phyloP scores from a whole-genome alignment of 768 basidiomycete species.

The Coprinopsis sp. region DNA sequence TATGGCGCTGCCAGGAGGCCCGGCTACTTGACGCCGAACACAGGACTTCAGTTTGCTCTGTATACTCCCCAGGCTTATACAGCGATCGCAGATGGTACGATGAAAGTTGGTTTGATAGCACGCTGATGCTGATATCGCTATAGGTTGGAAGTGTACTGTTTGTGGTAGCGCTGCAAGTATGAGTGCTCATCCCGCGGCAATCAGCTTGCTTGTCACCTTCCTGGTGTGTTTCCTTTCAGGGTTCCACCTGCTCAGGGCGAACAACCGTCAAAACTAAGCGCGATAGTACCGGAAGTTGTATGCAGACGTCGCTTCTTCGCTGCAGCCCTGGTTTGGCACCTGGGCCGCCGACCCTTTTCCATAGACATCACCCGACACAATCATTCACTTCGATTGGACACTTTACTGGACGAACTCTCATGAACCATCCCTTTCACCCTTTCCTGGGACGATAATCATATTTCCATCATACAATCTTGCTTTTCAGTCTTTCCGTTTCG shows the following conservation, averaged over 20 bases:
- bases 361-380: too few species aligned
- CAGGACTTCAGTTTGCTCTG: conserved; percentile 72
- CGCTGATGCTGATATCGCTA: background rate
- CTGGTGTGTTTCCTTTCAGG: conserved; percentile 67
- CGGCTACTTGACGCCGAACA: conserved; percentile 68
- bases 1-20: conserved; percentile 50
- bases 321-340: too few species aligned
- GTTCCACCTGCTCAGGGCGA: conserved; percentile 39
- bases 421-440: too few species aligned
- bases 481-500: too few species aligned
- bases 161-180: conserved; percentile 40
- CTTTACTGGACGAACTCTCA: too few species aligned
- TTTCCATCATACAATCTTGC: too few species aligned
- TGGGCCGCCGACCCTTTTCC: too few species aligned
- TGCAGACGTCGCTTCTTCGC: too few species aligned
- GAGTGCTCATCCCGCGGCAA: conserved; percentile 48
- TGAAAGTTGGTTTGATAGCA: background rate
- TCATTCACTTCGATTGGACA: too few species aligned
- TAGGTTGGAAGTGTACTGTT: conserved; percentile 54
- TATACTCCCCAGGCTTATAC: conserved; percentile 77
- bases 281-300: too few species aligned
- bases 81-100: conserved; percentile 38
- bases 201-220: conserved; percentile 50
- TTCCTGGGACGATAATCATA: too few species aligned
- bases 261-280: conserved; percentile 14